phyloP scores from a whole-genome alignment of 768 basidiomycete genomes.

The Termitomyces sp. region DNA sequence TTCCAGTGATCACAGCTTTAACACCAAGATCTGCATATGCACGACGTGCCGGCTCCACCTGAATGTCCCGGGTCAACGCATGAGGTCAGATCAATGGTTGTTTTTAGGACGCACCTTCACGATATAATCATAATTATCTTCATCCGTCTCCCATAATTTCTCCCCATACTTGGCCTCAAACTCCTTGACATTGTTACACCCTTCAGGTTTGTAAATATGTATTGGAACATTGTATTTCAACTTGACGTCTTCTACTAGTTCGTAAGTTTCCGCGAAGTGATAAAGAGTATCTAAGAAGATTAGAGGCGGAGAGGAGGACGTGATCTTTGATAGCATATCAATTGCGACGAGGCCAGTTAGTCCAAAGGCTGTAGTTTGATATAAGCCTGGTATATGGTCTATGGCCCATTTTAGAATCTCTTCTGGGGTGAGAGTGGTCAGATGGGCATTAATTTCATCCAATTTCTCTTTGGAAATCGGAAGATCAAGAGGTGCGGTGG shows the following conservation, averaged over 20 bases:
- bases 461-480: constrained; percentile 60
- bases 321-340: constrained; percentile 90
- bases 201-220: constrained; percentile 75
- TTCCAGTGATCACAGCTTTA: constrained; percentile 89
- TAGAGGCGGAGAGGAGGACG: constrained; percentile 63
- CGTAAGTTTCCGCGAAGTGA: constrained; percentile 92
- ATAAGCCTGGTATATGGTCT: constrained; percentile 69
- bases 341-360: constrained; percentile 90
- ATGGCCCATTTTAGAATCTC: constrained; percentile 86
- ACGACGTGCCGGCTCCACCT: constrained; percentile 92
- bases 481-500: constrained; percentile 40
- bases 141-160: constrained; percentile 83
- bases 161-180: constrained; percentile 81
- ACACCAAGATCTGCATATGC: constrained; percentile 81
- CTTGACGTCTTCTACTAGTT: constrained; percentile 80
- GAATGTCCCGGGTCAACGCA: not conserved
- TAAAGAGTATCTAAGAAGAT: constrained; percentile 97
- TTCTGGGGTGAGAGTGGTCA: constrained; percentile 68
- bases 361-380: constrained; percentile 96
- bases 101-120: constrained; percentile 64
- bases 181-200: constrained; percentile 57
- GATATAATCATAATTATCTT: constrained; percentile 81
- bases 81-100: not conserved
- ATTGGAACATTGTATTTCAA: constrained; percentile 67
- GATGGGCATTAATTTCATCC: constrained; percentile 64